Percentiles rank a stretch among this genome's conserved stretches.
phyloP scores from a whole-genome alignment of 371 early-diverging fungal species.

The Mortierella sp. region DNA sequence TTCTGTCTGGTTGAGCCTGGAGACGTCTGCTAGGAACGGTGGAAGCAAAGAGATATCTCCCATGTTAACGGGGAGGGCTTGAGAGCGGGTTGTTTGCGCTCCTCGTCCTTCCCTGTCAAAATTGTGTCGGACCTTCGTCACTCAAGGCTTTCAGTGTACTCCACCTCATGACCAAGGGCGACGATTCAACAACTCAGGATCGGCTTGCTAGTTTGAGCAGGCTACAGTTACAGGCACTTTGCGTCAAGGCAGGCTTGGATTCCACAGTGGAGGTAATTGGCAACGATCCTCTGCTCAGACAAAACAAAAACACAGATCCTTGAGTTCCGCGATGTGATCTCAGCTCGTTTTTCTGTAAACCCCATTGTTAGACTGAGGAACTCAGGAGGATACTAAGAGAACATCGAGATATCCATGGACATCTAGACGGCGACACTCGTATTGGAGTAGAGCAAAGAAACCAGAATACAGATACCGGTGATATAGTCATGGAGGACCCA shows the following conservation, averaged over 20 bases:
- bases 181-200: background rate
- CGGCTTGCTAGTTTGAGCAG: constrained; percentile 21
- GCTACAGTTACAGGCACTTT: constrained; percentile 43
- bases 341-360: background rate
- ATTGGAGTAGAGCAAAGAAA: background rate
- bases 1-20: too few relatives aligned
- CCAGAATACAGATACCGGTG: too few relatives aligned
- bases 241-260: constrained; percentile 45
- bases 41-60: too few relatives aligned
- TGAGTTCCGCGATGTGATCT: background rate
- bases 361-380: constrained; percentile 19
- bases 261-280: constrained; percentile 33
- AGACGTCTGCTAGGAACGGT: too few relatives aligned
- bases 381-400: constrained; percentile 14
- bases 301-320: background rate
- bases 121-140: too few relatives aligned
- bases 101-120: too few relatives aligned
- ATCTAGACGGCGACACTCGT: background rate
- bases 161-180: constrained; percentile 23
- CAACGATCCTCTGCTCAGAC: background rate
- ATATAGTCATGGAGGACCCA: background rate
- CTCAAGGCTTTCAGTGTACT: too few relatives aligned
- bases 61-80: too few relatives aligned
- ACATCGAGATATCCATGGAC: constrained; percentile 7
- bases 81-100: too few relatives aligned